Evolutionary conservation across 306 rosid species (phyloP), one percentile per base, ranked within the genome.

Genomic region (Trifolium dubium): DNA sequence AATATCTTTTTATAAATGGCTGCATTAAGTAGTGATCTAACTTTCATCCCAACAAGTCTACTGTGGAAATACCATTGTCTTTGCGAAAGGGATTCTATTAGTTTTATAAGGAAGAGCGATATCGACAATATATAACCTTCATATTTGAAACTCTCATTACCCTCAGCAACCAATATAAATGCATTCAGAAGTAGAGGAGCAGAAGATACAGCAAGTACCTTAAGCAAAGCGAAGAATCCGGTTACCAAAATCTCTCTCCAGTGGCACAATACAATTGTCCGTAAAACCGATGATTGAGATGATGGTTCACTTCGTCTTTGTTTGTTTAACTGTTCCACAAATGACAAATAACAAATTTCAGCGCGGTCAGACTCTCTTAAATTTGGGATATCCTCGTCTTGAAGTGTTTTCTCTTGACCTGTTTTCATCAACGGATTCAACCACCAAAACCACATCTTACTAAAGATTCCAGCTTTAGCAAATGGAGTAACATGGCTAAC

Each of bases 361-460:
- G 63, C 63, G 0, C n/a, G 32, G 14, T 56, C 63, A 28, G 35
- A 10, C 37, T 28, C 35, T 29, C 63, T 29, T 29, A 56, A 56
- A 4, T 28, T 29, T 2, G 63, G 63, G 6, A 56, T 56, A 56
- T 56, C 63, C 63, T 28, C 63, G 10, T 56, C 63, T 5, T 23
- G 35, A 56, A 56, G 63, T 11, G 63, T 56, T 28, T 56, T 56
- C 34, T 28, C 34, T 11, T 56, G 37, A 28, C 63, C 34, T 3
- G 28, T 56, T 28, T 28, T 28, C 63, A 56, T 56, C 63, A 56
- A 30, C 3, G 63, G 15, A 56, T 56, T 56, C 37, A 56, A 28
- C 63, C 63, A 56, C 63, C 63, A 56, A 56, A 56, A 56, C 7
- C 31, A 56, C 4, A 56, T 56, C 63, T 56, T 56, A 56, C 34